A percentile compares a stretch with the other conserved stretches of the same genome.
Evolutionary conservation across 1,139 yeast genomes (phyloP).

Genomic region (Magnusiomyces magnusii): DNA sequence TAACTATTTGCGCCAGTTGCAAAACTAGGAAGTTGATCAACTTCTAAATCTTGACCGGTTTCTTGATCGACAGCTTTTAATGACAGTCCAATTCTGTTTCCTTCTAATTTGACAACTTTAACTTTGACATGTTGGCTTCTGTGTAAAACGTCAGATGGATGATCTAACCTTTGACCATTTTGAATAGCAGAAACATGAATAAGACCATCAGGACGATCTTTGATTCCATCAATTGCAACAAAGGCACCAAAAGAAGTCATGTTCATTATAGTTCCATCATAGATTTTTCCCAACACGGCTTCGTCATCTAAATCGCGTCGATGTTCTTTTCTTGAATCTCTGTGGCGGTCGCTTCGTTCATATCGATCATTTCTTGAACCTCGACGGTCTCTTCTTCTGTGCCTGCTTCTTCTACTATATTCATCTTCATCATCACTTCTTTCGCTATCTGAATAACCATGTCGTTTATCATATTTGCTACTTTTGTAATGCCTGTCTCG

Average conservation of each 20-base stretch:
- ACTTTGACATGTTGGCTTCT: conserved; percentile 60
- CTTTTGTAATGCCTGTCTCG: conserved; percentile 3
- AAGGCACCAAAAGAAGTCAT: conserved; percentile 75
- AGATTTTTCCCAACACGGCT: conserved; percentile 42
- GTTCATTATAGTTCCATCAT: conserved; percentile 53
- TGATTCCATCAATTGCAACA: conserved; percentile 42
- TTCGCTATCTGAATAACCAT: background rate
- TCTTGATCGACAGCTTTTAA: conserved; percentile 72
- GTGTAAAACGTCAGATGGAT: conserved; percentile 53
- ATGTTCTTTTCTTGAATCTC: background rate
- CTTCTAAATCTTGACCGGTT: conserved; percentile 45
- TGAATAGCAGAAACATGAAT: conserved; percentile 72
- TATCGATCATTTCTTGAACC: background rate
- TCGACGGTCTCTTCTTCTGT: conserved; percentile 4
- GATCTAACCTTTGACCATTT: conserved; percentile 38
- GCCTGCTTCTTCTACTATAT: background rate
- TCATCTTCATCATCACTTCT: conserved; percentile 1
- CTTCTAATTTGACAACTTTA: conserved; percentile 46
- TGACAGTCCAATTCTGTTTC: conserved; percentile 46
- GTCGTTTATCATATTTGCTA: background rate
- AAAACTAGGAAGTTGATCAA: conserved; percentile 10
- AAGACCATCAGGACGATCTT: conserved; percentile 42
- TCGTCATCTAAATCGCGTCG: conserved; percentile 24
- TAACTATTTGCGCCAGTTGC: conserved; percentile 18
- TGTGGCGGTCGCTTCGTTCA: background rate